These are phyloP conservation scores for Suillus clintonianus DNA, from an alignment of 768 basidiomycete genomes.

Conservation along the genomic window DNA sequence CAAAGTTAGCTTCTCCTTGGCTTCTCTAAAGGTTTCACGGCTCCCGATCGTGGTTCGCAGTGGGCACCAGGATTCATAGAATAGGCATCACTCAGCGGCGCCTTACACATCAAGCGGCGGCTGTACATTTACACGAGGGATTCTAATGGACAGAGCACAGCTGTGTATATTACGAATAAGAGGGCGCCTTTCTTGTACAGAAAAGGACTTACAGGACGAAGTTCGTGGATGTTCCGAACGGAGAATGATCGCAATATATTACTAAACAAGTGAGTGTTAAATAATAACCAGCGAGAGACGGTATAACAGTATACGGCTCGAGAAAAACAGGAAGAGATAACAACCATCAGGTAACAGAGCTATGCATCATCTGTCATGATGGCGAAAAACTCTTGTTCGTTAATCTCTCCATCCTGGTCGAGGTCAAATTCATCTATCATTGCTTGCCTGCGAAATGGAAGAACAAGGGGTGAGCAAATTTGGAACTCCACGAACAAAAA, in stretches of 20 bases:
- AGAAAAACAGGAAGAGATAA: not conserved
- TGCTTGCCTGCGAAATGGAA: constrained; percentile 72
- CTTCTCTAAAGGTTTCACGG: not conserved
- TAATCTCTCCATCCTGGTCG: constrained; percentile 97
- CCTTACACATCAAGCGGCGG: not conserved
- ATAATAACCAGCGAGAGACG: constrained; percentile 11
- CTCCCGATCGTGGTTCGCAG: constrained; percentile 3
- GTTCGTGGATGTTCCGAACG: constrained; percentile 2
- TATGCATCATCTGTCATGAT: constrained; percentile 95
- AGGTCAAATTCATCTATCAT: constrained; percentile 99
- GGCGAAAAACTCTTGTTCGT: constrained; percentile 92
- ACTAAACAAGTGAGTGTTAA: constrained; percentile 17
- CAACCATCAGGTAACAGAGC: not conserved
- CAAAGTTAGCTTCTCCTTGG: not conserved
- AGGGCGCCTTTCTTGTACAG: constrained; percentile 18
- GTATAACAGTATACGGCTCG: not conserved
- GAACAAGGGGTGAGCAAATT: constrained; percentile 33
- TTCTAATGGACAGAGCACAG: constrained; percentile 13
- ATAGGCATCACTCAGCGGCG: constrained; percentile 1
- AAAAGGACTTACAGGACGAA: constrained; percentile 19
- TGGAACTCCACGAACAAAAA: constrained; percentile 16
- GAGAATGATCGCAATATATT: constrained; percentile 21
- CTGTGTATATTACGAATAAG: constrained; percentile 19
- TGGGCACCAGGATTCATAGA: not conserved
- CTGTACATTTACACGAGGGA: constrained; percentile 21